Percentiles rank a stretch among this genome's conserved stretches.
phyloP scores from a whole-genome alignment of 164 flowering plant species.

The Hamamelis virginiana region DNA sequence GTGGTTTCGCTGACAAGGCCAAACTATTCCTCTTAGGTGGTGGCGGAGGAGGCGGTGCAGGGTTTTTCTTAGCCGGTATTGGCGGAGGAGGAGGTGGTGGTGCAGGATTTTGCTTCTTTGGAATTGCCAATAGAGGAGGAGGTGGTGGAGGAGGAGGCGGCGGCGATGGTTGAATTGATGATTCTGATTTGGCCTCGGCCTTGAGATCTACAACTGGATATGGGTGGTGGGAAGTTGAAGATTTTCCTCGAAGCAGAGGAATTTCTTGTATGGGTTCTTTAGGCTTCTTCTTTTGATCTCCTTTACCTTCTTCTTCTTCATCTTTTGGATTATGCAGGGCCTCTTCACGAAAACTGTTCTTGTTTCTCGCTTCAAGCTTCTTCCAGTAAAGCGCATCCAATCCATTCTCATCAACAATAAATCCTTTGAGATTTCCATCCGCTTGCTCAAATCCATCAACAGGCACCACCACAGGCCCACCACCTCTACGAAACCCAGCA shows the following conservation, averaged over 20 bases:
- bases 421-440: slow-evolving; percentile 57
- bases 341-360: slow-evolving; percentile 31
- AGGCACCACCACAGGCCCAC: background rate
- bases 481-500: background rate
- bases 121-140: slow-evolving; percentile 22
- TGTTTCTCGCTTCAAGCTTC: slow-evolving; percentile 39
- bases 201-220: background rate
- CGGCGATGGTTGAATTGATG: slow-evolving; percentile 13
- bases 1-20: slow-evolving; percentile 25
- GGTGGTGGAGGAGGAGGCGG: slow-evolving; percentile 16
- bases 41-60: slow-evolving; percentile 46
- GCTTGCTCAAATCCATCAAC: slow-evolving; percentile 27
- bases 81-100: slow-evolving; percentile 46
- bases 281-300: slow-evolving; percentile 7
- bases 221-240: slow-evolving; percentile 28
- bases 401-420: slow-evolving; percentile 86
- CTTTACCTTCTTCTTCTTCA: slow-evolving; percentile 18
- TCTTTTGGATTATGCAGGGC: slow-evolving; percentile 3
- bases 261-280: slow-evolving; percentile 39
- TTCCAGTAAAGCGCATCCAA: slow-evolving; percentile 90
- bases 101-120: slow-evolving; percentile 21
- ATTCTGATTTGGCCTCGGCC: slow-evolving; percentile 7
- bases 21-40: slow-evolving; percentile 32
- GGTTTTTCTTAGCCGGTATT: slow-evolving; percentile 20
- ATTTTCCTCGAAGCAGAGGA: slow-evolving; percentile 52